Evolutionary conservation across 768 basidiomycete species (phyloP), one percentile per base, ranked within the genome.

Genomic region (Tulasnella sp.): DNA sequence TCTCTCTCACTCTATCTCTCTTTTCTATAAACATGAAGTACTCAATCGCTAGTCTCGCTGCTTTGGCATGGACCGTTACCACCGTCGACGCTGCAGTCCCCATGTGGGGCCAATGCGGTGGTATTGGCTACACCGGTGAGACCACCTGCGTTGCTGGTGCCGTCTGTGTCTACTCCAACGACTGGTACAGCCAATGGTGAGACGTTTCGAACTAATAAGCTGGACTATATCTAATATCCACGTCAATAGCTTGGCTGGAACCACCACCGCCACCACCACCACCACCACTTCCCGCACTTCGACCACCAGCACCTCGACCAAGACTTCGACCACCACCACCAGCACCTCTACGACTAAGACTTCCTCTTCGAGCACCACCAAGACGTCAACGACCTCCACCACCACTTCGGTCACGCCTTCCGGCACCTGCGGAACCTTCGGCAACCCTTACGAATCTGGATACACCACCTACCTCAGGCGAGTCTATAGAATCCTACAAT

Each of bases 91-190:
- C 39, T 10, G 39, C 39, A 4, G 39, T 40, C 39, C 39, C 39
- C 39, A 71, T 88, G 42, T 91, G 84, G 72, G 88, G 86, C 10
- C 90, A 91, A 82, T 91, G 90, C 21, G 34, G 77, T 31, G 71
- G 46, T n/a, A 46, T 27, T 10, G 31, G 9, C 34, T 75, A 44
- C 52, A 24, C 16, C 24, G 77, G 78, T 3, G 46, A 40, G 3
- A 78, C 78, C 21, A 75, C 72, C 62, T 81, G 81, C 76, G 82
- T 42, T 48, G 38, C 82, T 36, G 81, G 82, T 31, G 40, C 74
- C 0, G 75, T 72, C 46, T 82, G 82, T 74, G 72, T 74, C 31
- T 79, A 80, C 62, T 71, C 58, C 38, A 81, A 81, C 78, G 38
- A 21, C 52, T 81, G 39, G 34, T 82, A 82, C 78, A 79, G 73